Conservation (phyloP, 768 basidiomycete genomes). For the Hericium coralloides region DNA sequence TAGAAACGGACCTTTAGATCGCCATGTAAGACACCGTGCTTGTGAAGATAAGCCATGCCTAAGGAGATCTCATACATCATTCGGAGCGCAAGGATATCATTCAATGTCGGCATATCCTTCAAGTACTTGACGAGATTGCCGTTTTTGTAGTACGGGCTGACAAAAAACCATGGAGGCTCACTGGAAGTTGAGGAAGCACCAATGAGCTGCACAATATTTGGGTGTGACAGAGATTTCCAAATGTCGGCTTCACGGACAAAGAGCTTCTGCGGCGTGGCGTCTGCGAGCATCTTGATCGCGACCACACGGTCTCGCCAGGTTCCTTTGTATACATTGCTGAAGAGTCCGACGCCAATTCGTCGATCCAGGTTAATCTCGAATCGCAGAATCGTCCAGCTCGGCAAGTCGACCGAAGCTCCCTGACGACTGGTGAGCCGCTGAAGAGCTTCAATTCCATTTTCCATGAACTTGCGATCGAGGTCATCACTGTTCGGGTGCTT, state of each 20-base stretch:
- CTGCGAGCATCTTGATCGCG: slow-evolving; percentile 64
- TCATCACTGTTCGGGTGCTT: slow-evolving; percentile 26
- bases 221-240: slow-evolving; percentile 63
- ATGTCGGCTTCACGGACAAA: slow-evolving; percentile 67
- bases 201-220: slow-evolving; percentile 62
- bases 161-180: slow-evolving; percentile 70
- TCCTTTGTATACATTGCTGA: slow-evolving; percentile 73
- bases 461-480: slow-evolving; percentile 63
- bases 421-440: slow-evolving; percentile 43
- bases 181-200: slow-evolving; percentile 69
- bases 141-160: slow-evolving; percentile 40
- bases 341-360: slow-evolving; percentile 67
- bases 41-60: slow-evolving; percentile 78
- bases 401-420: slow-evolving; percentile 27
- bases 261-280: slow-evolving; percentile 47
- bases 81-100: slow-evolving; percentile 39
- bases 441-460: slow-evolving; percentile 63
- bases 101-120: slow-evolving; percentile 20
- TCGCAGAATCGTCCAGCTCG: slow-evolving; percentile 73
- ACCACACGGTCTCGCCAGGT: slow-evolving; percentile 58
- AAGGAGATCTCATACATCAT: slow-evolving; percentile 67
- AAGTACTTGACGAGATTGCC: slow-evolving; percentile 58
- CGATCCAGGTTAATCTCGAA: slow-evolving; percentile 68
- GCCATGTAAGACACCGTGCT: slow-evolving; percentile 61
- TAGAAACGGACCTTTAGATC: slow-evolving; percentile 56